Evolutionary conservation across 805 yeast genomes (phyloP).

Genomic region (Wilhelminamyces savonicus): DNA sequence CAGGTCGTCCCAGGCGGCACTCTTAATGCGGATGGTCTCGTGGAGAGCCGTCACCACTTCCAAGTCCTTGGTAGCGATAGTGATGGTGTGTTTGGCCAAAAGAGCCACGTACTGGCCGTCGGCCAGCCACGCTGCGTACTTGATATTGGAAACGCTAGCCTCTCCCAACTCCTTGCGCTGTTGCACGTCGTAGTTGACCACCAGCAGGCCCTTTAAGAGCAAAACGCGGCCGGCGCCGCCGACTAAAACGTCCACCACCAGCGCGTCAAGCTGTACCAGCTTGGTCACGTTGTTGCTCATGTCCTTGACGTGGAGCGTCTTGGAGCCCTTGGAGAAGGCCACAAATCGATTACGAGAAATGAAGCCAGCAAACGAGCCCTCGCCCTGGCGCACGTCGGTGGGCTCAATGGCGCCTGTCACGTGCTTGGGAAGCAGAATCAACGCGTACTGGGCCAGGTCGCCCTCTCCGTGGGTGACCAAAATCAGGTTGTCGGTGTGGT

Average conservation of each 20-base stretch:
- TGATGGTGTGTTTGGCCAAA: constrained; percentile 85
- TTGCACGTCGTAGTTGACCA: constrained; percentile 84
- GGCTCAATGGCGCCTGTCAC: constrained; percentile 94
- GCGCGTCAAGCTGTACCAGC: constrained; percentile 60
- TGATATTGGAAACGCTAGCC: constrained; percentile 67
- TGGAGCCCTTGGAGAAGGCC: constrained; percentile 58
- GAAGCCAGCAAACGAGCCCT: constrained; percentile 80
- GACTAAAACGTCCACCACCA: constrained; percentile 63
- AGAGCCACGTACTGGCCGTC: constrained; percentile 87
- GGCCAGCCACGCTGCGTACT: constrained; percentile 82
- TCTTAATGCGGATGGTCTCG: constrained; percentile 93
- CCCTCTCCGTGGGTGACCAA: constrained; percentile 75
- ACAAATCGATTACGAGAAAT: constrained; percentile 94
- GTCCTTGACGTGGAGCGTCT: constrained; percentile 77
- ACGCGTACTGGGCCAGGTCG: constrained; percentile 62
- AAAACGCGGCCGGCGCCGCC: constrained; percentile 84
- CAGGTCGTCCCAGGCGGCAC: constrained; percentile 96
- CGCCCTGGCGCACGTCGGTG: constrained; percentile 68
- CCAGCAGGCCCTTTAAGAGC: constrained; percentile 64
- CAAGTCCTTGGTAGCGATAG: constrained; percentile 75
- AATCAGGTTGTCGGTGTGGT: constrained; percentile 86
- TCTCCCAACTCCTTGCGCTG: constrained; percentile 76
- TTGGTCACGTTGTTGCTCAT: constrained; percentile 78
- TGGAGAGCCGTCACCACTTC: constrained; percentile 80
- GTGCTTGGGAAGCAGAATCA: constrained; percentile 75